Evolutionary conservation across 768 basidiomycete genomes (phyloP).

Genomic region (Gyrodon lividus): DNA sequence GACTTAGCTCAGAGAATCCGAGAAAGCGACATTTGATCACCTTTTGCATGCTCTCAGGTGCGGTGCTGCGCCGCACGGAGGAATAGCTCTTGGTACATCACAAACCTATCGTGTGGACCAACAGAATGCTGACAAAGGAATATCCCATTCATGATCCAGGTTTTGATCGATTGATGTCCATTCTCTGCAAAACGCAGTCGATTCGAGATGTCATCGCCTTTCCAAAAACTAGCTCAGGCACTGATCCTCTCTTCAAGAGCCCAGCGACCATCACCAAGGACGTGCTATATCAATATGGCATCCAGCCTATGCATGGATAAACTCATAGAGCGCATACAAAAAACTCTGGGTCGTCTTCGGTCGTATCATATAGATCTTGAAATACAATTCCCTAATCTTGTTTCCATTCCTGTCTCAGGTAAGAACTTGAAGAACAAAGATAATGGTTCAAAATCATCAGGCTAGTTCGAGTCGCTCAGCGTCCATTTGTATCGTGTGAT

Average conservation of each 20-base stretch:
- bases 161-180: constrained; percentile 90
- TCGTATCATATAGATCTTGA: constrained; percentile 11
- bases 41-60: constrained; percentile 82
- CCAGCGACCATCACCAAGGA: constrained; percentile 60
- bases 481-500: constrained; percentile 28
- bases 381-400: not conserved
- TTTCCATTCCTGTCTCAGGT: constrained; percentile 8
- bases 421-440: constrained; percentile 5
- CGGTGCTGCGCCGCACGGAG: constrained; percentile 95
- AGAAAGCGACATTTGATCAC: constrained; percentile 77
- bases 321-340: not conserved
- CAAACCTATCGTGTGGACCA: constrained; percentile 12
- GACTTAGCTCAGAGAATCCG: constrained; percentile 67
- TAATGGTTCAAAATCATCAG: constrained; percentile 11
- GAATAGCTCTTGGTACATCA: constrained; percentile 80
- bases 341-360: not conserved
- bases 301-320: constrained; percentile 36
- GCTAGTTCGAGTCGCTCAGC: constrained; percentile 9
- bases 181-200: constrained; percentile 81
- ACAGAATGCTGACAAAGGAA: constrained; percentile 5
- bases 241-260: constrained; percentile 87
- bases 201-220: constrained; percentile 97
- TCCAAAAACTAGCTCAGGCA: constrained; percentile 83
- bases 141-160: constrained; percentile 44
- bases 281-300: constrained; percentile 63